Base-by-base conservation (phyloP, 345 rosid species). In the Sapria himalayana region DNA sequence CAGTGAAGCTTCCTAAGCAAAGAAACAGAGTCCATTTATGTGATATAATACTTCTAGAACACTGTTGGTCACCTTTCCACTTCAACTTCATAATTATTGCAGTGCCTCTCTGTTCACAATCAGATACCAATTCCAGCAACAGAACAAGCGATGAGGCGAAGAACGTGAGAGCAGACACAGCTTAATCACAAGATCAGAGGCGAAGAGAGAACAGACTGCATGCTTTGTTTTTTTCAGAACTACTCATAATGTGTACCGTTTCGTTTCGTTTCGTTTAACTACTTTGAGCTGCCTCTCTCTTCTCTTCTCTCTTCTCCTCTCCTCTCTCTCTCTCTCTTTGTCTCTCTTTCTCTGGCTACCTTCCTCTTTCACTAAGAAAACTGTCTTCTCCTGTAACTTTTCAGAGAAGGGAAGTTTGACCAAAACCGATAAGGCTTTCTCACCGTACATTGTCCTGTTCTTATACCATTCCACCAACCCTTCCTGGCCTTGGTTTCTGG, bases 1-100 rank as follows among this genome's bases (percentile, higher is more conserved):
- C 78, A 56, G 89, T 81, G 64, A 86, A 78, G 69, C 91, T 81
- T 18, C 92, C 91, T 50, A 81, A 60, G 52, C 93, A 89, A 58
- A 89, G 66, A 52, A 82, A 50, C 24, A 78, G 47, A 43, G 81
- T 51, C 98, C 89, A 78, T 72, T 74, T 89, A 71, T 51, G 76
- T 1, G 98, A 70, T 37, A 76, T 74, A 36, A 56, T 33, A 51
- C 65, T 52, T 64, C 50, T 70, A 3, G 67, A 41, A 60, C 49
- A 57, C 23, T 63, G 39, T 37, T 76, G 80, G 3, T 57, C 49
- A 44, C 71, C 77, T 63, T 63, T 67, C 44, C 56, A 60, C 78
- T 65, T 76, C 85, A 77, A 70, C 56, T 43, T 20, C 81, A 76
- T 72, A n/a, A n/a, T n/a, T n/a, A n/a, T n/a, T n/a, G n/a, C n/a